Conservation (phyloP, 2,329 filamentous ascomycete genomes). For the Paradendryphiella salina region DNA sequence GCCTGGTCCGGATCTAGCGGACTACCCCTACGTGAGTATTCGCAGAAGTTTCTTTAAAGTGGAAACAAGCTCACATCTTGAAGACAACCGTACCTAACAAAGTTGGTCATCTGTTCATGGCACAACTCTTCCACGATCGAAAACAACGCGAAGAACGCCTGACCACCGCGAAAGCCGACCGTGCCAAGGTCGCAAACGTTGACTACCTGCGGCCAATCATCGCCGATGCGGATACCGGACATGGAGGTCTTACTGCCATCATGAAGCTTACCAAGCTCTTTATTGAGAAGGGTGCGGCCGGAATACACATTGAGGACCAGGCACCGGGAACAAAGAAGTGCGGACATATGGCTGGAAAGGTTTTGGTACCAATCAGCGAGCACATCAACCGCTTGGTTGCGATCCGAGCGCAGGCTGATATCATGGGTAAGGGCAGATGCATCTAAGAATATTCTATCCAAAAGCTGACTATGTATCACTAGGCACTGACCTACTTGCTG, state of each 20-base stretch:
- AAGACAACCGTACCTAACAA: conserved; percentile 98
- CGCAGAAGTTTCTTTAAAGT: neutral
- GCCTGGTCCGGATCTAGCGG: conserved; percentile 94
- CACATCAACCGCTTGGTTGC: conserved; percentile 98
- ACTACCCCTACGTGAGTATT: conserved; percentile 70
- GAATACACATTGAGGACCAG: conserved; percentile 98
- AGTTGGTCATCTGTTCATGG: conserved; percentile 95
- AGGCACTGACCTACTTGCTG: conserved; percentile 82
- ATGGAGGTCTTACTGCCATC: conserved; percentile 94
- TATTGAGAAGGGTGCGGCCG: conserved; percentile 91
- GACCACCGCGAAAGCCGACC: conserved; percentile 71
- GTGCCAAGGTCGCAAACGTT: conserved; percentile 73
- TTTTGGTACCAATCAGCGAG: conserved; percentile 93
- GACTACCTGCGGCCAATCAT: conserved; percentile 97
- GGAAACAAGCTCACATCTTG: conserved; percentile 15
- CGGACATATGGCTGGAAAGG: conserved; percentile 98
- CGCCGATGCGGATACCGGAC: conserved; percentile 95
- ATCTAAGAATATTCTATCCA: neutral
- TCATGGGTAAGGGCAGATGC: conserved; percentile 70
- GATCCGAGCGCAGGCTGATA: conserved; percentile 95
- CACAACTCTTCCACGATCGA: conserved; percentile 98
- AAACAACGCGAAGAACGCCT: conserved; percentile 97
- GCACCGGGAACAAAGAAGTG: conserved; percentile 99
- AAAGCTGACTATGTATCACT: neutral
- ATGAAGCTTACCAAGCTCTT: conserved; percentile 99